Percentiles rank a stretch among this genome's conserved stretches.
These are phyloP conservation scores for Tillandsia leiboldiana DNA, from an alignment of 176 grass and related monocot genomes.

Conservation along the genomic window DNA sequence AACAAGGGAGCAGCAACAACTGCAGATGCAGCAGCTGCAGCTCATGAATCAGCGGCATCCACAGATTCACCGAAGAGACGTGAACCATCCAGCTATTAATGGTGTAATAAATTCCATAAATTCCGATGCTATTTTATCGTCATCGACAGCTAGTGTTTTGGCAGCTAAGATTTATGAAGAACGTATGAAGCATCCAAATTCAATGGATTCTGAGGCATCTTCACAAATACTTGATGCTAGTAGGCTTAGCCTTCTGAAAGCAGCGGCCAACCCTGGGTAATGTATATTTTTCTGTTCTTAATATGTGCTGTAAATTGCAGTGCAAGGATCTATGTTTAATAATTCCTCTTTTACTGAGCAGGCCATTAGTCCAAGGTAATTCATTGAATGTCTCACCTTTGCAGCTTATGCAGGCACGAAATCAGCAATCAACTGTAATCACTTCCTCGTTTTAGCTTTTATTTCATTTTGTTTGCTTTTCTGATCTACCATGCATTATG, in stretches of 20 bases:
- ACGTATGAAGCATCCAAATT: constrained; percentile 6
- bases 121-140: neutral
- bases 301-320: neutral
- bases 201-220: constrained; percentile 12
- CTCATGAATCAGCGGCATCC: constrained; percentile 9
- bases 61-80: constrained; percentile 3
- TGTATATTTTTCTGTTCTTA: neutral
- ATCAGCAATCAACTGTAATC: constrained; percentile 34
- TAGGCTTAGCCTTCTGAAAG: constrained; percentile 9
- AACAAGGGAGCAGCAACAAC: constrained; percentile 20
- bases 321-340: constrained; percentile 5
- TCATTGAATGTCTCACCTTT: constrained; percentile 48
- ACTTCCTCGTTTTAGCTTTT: constrained; percentile 12
- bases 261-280: constrained; percentile 1
- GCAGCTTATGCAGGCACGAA: constrained; percentile 66
- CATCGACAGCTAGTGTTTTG: constrained; percentile 9
- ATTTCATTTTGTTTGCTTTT: neutral
- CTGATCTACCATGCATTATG: neutral
- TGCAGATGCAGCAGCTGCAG: constrained; percentile 20
- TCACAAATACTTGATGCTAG: constrained; percentile 9
- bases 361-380: constrained; percentile 46
- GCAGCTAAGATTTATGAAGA: constrained; percentile 17
- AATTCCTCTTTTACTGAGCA: constrained; percentile 16
- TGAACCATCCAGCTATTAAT: constrained; percentile 1
- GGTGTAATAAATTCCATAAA: constrained; percentile 7